Base-by-base conservation (phyloP, 257 asterid species). In the Anisodus acutangulus region DNA sequence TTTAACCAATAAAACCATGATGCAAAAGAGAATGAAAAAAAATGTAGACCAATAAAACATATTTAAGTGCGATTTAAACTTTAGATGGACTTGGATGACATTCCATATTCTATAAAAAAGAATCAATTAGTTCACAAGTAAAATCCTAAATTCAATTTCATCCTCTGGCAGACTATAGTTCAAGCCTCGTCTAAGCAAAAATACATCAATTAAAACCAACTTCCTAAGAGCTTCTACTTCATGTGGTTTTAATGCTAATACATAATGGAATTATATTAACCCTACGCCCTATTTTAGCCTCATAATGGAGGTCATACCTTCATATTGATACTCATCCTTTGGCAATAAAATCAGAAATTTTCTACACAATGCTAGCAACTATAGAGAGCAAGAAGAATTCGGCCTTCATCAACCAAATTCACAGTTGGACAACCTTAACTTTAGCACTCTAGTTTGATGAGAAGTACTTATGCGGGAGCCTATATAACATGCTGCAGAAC, bases 81-180 rank as follows among this genome's bases (percentile, higher is more conserved):
- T 62, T 62, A 19, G 39, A 62, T 62, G 69, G 69, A 62, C 69
- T 59, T 59, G 22, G 69, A 62, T 62, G 39, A 62, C 69, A 19
- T 39, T 60, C 67, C 35, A n/a, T 17, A 62, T 10, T 4, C 39
- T 62, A 62, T 9, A 39, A 62, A 19, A 26, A 62, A 39, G 26
- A 62, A 19, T 19, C 37, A 8, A 62, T 22, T 62, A 8, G 35
- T 62, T 62, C 69, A 62, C 69, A 62, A 22, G 69, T 62, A 17
- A 59, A 59, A n/a, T 59, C 11, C 66, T 59, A 17, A 59, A 59
- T 8, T 59, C 66, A 59, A 17, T n/a, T 59, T 59, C 31, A n/a
- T 59, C 11, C 66, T 59, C 22, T 7, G 10, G 22, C 9, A 58
- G 8, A 59, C 31, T 59, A 59, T 59, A 59, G 7, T 59, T 59